Percentiles rank a stretch among this genome's conserved stretches.
These are phyloP conservation scores for Durio zibethinus DNA, from an alignment of 345 rosid species.

Conservation along the genomic window DNA sequence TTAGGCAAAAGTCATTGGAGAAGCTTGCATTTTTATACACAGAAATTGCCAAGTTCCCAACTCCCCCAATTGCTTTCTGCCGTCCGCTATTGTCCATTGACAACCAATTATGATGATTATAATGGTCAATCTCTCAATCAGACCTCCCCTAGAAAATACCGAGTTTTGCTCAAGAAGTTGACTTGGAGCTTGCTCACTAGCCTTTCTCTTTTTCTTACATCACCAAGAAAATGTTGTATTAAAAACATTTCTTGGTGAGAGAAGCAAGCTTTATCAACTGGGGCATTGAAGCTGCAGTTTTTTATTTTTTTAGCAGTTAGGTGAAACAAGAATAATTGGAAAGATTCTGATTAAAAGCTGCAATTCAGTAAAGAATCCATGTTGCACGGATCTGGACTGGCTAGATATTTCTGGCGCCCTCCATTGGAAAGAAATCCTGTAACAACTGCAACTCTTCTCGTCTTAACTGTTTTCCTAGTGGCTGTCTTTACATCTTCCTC, in stretches of 20 bases:
- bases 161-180: background rate
- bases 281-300: background rate
- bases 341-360: background rate
- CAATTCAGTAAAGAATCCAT: background rate
- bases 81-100: background rate
- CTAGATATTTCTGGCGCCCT: slow-evolving; percentile 13
- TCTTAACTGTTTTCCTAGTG: slow-evolving; percentile 22
- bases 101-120: background rate
- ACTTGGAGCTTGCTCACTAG: background rate
- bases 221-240: background rate
- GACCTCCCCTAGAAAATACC: background rate
- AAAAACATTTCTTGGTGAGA: background rate
- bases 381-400: slow-evolving; percentile 13
- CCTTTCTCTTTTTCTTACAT: background rate
- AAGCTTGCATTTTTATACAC: background rate
- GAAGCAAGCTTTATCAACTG: background rate
- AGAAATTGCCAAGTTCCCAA: background rate
- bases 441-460: slow-evolving; percentile 23
- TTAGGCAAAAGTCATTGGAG: background rate
- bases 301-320: background rate
- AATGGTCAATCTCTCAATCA: background rate
- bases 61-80: background rate
- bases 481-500: slow-evolving; percentile 24
- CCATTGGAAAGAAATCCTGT: slow-evolving; percentile 15
- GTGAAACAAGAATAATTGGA: background rate